A percentile compares a stretch with the other conserved stretches of the same genome.
Conservation (phyloP, 2,329 filamentous ascomycete species). For the Pezicula neosporulosa region DNA sequence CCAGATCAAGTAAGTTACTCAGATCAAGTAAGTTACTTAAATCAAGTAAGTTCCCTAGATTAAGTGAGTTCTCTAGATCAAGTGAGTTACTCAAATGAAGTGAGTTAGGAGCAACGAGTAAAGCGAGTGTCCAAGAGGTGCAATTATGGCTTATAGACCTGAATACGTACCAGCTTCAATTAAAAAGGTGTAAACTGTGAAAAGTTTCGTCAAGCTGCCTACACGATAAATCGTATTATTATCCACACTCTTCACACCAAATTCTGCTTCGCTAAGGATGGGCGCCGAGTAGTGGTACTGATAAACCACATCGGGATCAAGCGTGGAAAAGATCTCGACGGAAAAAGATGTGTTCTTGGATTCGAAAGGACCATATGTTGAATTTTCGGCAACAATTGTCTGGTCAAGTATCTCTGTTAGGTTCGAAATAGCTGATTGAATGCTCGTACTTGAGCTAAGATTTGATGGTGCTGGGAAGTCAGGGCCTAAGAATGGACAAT, state of each 20-base stretch:
- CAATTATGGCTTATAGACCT: too few relatives aligned
- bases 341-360: conserved; percentile 31
- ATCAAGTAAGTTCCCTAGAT: too few relatives aligned
- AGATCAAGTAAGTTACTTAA: too few relatives aligned
- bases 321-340: conserved; percentile 34
- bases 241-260: conserved; percentile 32
- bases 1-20: too few relatives aligned
- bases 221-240: conserved; percentile 38
- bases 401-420: conserved; percentile 8
- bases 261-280: conserved; percentile 20
- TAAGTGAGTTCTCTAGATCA: too few relatives aligned
- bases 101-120: too few relatives aligned
- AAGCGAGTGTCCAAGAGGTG: too few relatives aligned
- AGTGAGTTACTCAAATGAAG: too few relatives aligned
- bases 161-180: conserved; percentile 29
- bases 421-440: conserved; percentile 9
- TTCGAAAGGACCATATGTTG: conserved; percentile 11
- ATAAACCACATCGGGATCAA: conserved; percentile 28
- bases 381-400: conserved; percentile 6
- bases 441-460: conserved; percentile 5
- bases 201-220: conserved; percentile 42
- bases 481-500: conserved; percentile 7
- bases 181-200: conserved; percentile 39
- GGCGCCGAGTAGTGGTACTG: conserved; percentile 33
- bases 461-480: conserved; percentile 8